A percentile compares a stretch with the other conserved stretches of the same genome.
phyloP scores from a whole-genome alignment of 768 basidiomycete genomes.

The Podaxis rugospora region DNA sequence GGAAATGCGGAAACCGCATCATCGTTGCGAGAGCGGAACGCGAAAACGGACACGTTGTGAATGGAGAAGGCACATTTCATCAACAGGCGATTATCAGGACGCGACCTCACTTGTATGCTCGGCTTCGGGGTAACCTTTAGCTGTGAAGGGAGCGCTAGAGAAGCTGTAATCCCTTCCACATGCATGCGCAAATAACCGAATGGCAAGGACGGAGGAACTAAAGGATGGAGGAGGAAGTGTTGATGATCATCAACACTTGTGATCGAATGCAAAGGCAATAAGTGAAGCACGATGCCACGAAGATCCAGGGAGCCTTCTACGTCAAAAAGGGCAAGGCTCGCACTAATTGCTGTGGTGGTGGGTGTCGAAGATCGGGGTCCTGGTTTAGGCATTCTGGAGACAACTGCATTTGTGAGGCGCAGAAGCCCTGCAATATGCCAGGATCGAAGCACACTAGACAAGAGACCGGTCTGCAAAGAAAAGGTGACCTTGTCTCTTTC shows the following conservation, averaged over 20 bases:
- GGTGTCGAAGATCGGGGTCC: not conserved
- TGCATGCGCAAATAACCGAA: constrained; percentile 51
- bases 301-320: constrained; percentile 13
- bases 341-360: not conserved
- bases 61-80: constrained; percentile 18
- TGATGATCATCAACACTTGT: constrained; percentile 15
- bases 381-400: constrained; percentile 7
- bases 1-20: constrained; percentile 45
- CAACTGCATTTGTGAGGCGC: constrained; percentile 31
- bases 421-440: constrained; percentile 52
- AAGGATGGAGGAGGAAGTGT: constrained; percentile 53
- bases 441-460: constrained; percentile 54
- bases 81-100: not conserved
- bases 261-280: constrained; percentile 36
- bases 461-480: constrained; percentile 34
- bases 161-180: constrained; percentile 36
- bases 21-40: constrained; percentile 28
- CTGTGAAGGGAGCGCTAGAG: constrained; percentile 20
- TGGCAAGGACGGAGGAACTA: constrained; percentile 49
- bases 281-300: constrained; percentile 41
- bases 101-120: not conserved
- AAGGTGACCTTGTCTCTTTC: constrained; percentile 20
- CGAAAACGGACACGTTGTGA: constrained; percentile 55
- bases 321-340: not conserved
- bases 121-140: not conserved